Evolutionary conservation across 148 eudicot species (phyloP).

Genomic region (Camellia lanceoleosa): DNA sequence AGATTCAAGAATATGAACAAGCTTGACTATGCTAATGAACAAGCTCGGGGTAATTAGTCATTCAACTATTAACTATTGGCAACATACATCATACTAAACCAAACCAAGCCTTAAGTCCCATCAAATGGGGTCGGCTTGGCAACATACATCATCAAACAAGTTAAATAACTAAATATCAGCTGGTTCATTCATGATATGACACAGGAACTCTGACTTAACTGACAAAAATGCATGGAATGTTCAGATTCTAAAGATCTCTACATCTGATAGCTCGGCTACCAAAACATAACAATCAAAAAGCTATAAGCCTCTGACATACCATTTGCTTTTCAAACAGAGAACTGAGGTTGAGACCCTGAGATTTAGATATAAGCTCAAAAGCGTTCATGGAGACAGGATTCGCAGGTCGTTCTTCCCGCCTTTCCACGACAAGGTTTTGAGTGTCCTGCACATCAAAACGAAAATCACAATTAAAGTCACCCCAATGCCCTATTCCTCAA

Average conservation of each 20-base stretch:
- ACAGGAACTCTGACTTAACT: neutral
- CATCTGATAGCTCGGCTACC: neutral
- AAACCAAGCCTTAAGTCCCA: no score
- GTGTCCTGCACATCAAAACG: conserved; percentile 41
- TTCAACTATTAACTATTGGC: no score
- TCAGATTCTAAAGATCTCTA: neutral
- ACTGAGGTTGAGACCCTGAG: conserved; percentile 88
- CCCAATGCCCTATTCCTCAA: neutral
- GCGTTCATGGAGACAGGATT: conserved; percentile 78
- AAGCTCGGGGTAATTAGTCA: no score
- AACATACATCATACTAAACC: no score
- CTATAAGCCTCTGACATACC: conserved; percentile 37
- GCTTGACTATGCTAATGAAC: neutral
- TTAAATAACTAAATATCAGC: neutral
- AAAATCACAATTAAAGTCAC: neutral
- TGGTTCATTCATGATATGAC: neutral
- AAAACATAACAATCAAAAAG: neutral
- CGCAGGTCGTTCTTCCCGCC: conserved; percentile 50
- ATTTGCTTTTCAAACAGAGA: conserved; percentile 77
- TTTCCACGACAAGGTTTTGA: conserved; percentile 70
- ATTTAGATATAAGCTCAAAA: conserved; percentile 85
- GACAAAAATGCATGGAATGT: neutral
- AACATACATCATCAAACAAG: neutral
- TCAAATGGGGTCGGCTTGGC: no score
- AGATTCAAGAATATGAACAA: neutral